Evolutionary conservation across 2,329 filamentous ascomycete genomes (phyloP), one percentile per base, ranked within the genome.

Genomic region (Pseudocercospora musae): DNA sequence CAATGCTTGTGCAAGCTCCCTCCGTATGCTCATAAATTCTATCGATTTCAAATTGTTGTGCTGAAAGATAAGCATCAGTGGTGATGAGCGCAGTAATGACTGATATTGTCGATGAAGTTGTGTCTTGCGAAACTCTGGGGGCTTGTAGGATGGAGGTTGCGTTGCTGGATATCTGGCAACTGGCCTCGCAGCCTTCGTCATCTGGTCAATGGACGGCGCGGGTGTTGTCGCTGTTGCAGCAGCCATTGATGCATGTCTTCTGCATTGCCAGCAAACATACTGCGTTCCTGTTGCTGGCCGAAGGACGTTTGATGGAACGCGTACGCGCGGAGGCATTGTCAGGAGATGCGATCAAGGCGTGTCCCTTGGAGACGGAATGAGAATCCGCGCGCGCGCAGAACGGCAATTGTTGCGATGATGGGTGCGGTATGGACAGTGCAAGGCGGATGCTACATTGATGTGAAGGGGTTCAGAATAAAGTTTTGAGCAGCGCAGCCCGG

Each of bases 101-200:
- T 93, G 91, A 79, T 97, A 97, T 71, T 90, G 87, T 62, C 93
- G 87, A 68, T 89, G 85, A 20, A 98, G 84, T 78, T 99, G 95
- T 15, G 92, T 89, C 80, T 98, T 96, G 75, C 94, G 89, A 72
- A 89, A 89, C 74, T 96, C 90, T 52, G 93, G 86, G 20, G 88
- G 89, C 74, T 94, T 91, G 75, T 96, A 89, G 59, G 91, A 96
- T 3, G 91, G 92, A 2, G 93, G 94, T 77, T 97, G 92, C 0
- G 87, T 89, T 0, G 87, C 74, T 57, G 85, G 82, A 69, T 81
- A 84, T 71, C 80, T 79, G 31, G 79, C 73, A 21, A 85, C 78
- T 31, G 81, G 78, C 5, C 64, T 57, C 18, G 65, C 61, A 59
- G 72, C 73, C 50, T 76, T 75, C 64, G 80, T 81, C 67, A 83